Base-by-base conservation (phyloP, 257 asterid species). In the Przewalskia tangutica region DNA sequence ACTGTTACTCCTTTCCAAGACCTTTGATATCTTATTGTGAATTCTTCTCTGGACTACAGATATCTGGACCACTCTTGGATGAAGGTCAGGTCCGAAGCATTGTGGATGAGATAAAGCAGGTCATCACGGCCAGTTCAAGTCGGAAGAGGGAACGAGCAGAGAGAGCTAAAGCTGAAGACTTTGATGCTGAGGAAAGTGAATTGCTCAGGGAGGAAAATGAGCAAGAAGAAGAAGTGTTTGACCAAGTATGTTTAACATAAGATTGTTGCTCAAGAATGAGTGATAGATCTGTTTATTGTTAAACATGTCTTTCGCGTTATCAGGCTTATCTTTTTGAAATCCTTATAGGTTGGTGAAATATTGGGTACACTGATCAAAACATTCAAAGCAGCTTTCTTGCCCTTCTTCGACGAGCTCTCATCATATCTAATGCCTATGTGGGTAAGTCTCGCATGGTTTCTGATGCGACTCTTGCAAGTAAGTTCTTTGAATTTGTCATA, bases 191-290 rank as follows among this genome's bases (percentile, higher is more conserved):
- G 89, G 99, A 96, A 88, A 94, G 95, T 80, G 98, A 94, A 90
- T 77, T 94, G 83, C 97, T 96, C 62, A 91, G 85, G 85, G 99
- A 94, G 92, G 99, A 96, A 90, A 92, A 94, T 68, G 99, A 96
- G 89, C 99, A 92, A 88, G 99, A 96, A 87, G 99, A 96, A 89
- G 98, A 92, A 88, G 98, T 96, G 65, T 96, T 96, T 89, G 98
- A 94, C 82, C 98, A 96, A 91, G 99, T 94, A 81, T 76, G 94
- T 88, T 76, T 63, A 78, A 42, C 78, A 11, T 53, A 17, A 48
- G 55, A 68, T 42, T 68, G 55, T 40, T 8, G 50, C 55, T 68
- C 54, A 68, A 68, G 34, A n/a, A 68, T n/a, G 55, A 40, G 8
- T 2, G 77, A 9, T 68, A 8, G 55, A n/a, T 68, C 32, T 8